Conservation (phyloP, 2,329 filamentous ascomycete genomes). For the Sarocladium strictum region DNA sequence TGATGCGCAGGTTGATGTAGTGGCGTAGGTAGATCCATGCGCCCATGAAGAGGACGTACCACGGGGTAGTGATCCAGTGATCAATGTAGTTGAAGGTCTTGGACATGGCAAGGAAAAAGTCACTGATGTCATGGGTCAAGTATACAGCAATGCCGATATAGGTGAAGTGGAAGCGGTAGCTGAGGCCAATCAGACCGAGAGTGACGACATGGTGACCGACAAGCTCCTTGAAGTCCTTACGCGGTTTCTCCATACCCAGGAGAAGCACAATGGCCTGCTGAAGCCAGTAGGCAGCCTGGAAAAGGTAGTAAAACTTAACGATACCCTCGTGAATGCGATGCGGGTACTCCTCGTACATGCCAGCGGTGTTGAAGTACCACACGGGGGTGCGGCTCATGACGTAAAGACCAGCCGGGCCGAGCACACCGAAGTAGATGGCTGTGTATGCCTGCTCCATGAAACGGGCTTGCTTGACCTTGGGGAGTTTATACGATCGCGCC, state of each 20-base stretch:
- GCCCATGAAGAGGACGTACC: conserved; percentile 75
- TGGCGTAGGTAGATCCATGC: conserved; percentile 90
- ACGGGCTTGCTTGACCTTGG: conserved; percentile 72
- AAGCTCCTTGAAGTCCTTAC: conserved; percentile 93
- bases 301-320: conserved; percentile 95
- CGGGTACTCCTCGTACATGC: conserved; percentile 86
- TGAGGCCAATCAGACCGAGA: conserved; percentile 72
- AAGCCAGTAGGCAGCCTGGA: conserved; percentile 91
- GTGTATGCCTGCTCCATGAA: conserved; percentile 98
- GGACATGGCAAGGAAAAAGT: conserved; percentile 92
- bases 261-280: conserved; percentile 88
- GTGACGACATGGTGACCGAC: conserved; percentile 90
- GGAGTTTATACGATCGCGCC: conserved; percentile 64
- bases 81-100: conserved; percentile 91
- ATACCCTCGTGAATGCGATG: conserved; percentile 71
- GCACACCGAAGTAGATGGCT: conserved; percentile 78
- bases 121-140: conserved; percentile 88
- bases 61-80: conserved; percentile 69
- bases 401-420: conserved; percentile 79
- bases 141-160: conserved; percentile 93
- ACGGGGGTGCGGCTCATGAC: conserved; percentile 89
- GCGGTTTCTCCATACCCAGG: conserved; percentile 82
- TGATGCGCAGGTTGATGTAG: conserved; percentile 72
- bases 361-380: conserved; percentile 90
- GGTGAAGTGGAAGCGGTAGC: conserved; percentile 95